Evolutionary conservation across 2,329 filamentous ascomycete species (phyloP), one percentile per base, ranked within the genome.

Genomic region (Zymoseptoria passerinii): DNA sequence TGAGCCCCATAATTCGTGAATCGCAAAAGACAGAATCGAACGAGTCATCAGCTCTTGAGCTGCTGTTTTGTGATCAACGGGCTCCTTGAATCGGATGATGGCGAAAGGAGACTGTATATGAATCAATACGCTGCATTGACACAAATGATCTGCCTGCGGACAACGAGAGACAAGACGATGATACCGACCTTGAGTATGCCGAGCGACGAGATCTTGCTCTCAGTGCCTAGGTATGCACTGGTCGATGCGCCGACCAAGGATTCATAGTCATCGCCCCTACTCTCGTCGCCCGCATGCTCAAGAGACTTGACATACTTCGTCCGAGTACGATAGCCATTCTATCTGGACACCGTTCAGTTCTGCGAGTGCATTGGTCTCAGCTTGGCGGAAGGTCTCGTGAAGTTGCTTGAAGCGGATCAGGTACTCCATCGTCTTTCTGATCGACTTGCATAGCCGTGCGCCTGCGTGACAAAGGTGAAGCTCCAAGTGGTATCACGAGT

Each of bases 1-100:
- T 40, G 78, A 76, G 18, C 88, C 92, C 92, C 94, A 97, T 62
- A 96, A 82, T 71, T 95, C 90, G 76, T 94, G 89, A 64, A 97
- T 88, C 51, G 83, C 85, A 74, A 91, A 89, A 23, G 85, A 84
- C 53, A 97, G 81, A 65, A 97, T 88, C 52, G 89, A 90, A 62
- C 92, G 87, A 53, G 80, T 77, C 53, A 95, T 80, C 20, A 97
- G 79, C 8, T 77, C 76, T 53, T 78, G 78, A 6, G 91, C 91
- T 20, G 83, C 83, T 19, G 56, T 28, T 9, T 28, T 56, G 23
- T 61, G 54, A 50, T 67, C 61, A 23, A 56, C 27, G 2, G 52
- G 44, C 9, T 62, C 54, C 13, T 58, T 64, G 13, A 96, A 79
- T 53, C 79, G 80, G 54, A 96, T 80, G 59, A 95, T 77, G 71